These are phyloP conservation scores for Suhomyces guaymorum DNA, from an alignment of 1,139 yeast genomes.

Conservation along the genomic window DNA sequence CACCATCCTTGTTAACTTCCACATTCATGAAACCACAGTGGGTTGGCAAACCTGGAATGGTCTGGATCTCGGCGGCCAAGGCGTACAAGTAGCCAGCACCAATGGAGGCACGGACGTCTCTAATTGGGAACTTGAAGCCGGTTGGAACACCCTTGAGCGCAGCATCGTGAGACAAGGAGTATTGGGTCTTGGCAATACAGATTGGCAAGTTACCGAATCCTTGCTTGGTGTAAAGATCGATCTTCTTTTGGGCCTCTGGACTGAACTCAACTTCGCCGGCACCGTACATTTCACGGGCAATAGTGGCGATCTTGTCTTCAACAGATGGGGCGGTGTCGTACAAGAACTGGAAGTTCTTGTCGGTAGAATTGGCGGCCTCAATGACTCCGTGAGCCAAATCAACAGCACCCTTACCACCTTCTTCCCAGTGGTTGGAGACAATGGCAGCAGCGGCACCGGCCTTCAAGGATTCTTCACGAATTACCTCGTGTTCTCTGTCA, in stretches of 20 bases:
- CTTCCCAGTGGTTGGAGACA: constrained; percentile 96
- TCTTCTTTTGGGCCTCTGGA: constrained; percentile 65
- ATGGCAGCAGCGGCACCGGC: constrained; percentile 98
- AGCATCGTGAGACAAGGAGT: constrained; percentile 79
- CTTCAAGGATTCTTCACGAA: constrained; percentile 77
- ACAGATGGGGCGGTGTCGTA: constrained; percentile 67
- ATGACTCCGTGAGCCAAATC: constrained; percentile 85
- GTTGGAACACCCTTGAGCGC: constrained; percentile 80
- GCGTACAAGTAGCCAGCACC: constrained; percentile 87
- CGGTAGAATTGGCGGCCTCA: constrained; percentile 58
- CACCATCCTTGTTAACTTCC: constrained; percentile 76
- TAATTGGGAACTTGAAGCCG: constrained; percentile 74
- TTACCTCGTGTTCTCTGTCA: constrained; percentile 78
- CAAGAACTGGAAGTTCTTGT: constrained; percentile 64
- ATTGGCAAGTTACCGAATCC: constrained; percentile 76
- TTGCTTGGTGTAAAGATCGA: constrained; percentile 64
- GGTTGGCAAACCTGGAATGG: constrained; percentile 82
- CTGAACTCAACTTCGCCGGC: constrained; percentile 68
- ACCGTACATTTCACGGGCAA: constrained; percentile 89
- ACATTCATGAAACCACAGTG: constrained; percentile 85
- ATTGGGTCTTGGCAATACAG: constrained; percentile 83
- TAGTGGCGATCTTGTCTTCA: constrained; percentile 78
- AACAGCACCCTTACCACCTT: constrained; percentile 95
- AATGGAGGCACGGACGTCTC: constrained; percentile 77
- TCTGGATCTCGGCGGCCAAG: constrained; percentile 79